Conservation (phyloP, 2,329 filamentous ascomycete species). For the Ustilaginoidea virens region DNA sequence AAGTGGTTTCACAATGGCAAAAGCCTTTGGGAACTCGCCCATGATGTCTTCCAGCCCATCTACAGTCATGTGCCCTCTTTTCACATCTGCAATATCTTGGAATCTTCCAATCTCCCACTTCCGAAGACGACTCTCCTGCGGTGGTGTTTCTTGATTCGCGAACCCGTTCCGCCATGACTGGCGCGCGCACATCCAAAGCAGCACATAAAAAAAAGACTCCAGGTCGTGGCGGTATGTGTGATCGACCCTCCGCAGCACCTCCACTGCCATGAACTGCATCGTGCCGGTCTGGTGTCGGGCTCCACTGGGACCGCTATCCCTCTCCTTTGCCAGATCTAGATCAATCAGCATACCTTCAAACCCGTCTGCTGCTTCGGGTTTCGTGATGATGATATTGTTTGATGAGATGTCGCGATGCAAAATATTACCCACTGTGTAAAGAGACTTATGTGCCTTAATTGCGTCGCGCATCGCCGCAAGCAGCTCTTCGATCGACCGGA, state of each 20-base stretch:
- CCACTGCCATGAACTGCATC: slow-evolving; percentile 19
- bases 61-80: slow-evolving; percentile 4
- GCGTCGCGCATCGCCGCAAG: not conserved
- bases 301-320: slow-evolving; percentile 9
- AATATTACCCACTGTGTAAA: slow-evolving; percentile 2
- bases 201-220: slow-evolving; percentile 6
- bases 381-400: slow-evolving; percentile 3
- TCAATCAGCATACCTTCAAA: slow-evolving; percentile 13
- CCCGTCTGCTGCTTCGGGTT: slow-evolving; percentile 5
- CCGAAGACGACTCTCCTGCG: slow-evolving; percentile 1
- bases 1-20: slow-evolving; percentile 8
- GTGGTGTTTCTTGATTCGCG: not conserved
- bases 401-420: slow-evolving; percentile 4
- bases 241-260: slow-evolving; percentile 14
- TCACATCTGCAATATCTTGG: slow-evolving; percentile 2
- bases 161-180: slow-evolving; percentile 5
- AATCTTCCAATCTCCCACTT: slow-evolving; percentile 6
- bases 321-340: slow-evolving; percentile 6
- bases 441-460: slow-evolving; percentile 1
- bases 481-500: not conserved
- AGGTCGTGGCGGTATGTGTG: slow-evolving; percentile 11
- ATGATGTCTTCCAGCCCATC: slow-evolving; percentile 4
- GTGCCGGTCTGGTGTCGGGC: slow-evolving; percentile 13
- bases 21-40: slow-evolving; percentile 6
- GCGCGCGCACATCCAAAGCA: slow-evolving; percentile 8